A percentile compares a stretch with the other conserved stretches of the same genome.
phyloP scores from a whole-genome alignment of 306 rosid genomes.

The Rubus parviflorus region DNA sequence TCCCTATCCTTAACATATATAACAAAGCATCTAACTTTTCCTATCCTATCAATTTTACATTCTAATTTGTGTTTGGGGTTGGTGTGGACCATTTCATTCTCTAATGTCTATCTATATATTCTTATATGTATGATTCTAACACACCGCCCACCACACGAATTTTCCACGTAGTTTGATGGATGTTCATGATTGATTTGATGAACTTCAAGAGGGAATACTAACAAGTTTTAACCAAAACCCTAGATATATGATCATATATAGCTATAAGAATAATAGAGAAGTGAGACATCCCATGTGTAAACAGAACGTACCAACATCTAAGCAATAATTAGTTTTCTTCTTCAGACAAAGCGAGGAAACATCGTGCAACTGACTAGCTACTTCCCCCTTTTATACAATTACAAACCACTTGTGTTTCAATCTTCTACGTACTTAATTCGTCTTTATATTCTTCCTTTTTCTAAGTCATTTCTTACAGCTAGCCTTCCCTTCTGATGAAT shows the following conservation, averaged over 20 bases:
- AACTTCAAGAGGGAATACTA: neutral
- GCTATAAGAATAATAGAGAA: conserved; percentile 13
- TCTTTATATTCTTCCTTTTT: conserved; percentile 13
- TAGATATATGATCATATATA: neutral
- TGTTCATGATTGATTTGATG: conserved; percentile 17
- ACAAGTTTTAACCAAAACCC: neutral
- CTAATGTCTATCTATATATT: neutral
- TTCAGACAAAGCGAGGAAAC: conserved; percentile 30
- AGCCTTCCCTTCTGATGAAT: conserved; percentile 40
- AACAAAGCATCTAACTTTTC: conserved; percentile 3
- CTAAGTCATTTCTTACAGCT: conserved; percentile 44
- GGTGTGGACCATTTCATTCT: conserved; percentile 13
- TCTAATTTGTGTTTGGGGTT: conserved; percentile 15
- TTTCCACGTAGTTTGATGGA: neutral
- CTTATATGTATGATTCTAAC: neutral
- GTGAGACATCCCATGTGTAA: conserved; percentile 76
- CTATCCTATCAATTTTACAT: neutral
- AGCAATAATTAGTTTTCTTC: conserved; percentile 36
- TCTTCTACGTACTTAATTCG: neutral
- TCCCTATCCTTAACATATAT: conserved; percentile 1
- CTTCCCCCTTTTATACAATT: conserved; percentile 3
- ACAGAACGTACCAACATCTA: conserved; percentile 20
- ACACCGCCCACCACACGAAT: conserved; percentile 3
- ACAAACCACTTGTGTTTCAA: neutral
- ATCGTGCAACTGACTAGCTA: conserved; percentile 15